Percentiles rank a stretch among this genome's conserved stretches.
Conservation (phyloP, 208 protist genomes). For the Willaertia magna region DNA sequence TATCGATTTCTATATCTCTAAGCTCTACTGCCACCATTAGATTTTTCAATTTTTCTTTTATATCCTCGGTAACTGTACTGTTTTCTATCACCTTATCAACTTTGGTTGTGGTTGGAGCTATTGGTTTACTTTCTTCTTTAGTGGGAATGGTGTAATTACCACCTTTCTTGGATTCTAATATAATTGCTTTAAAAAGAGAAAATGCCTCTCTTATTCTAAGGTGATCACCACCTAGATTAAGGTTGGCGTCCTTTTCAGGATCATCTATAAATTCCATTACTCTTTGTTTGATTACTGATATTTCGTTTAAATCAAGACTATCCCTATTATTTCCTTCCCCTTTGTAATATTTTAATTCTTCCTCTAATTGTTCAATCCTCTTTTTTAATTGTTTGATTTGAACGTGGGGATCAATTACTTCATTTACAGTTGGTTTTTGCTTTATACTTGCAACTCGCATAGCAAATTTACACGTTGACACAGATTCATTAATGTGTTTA, state of each 20-base stretch:
- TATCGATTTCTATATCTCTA: constrained; percentile 7
- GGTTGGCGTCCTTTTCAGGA: background rate
- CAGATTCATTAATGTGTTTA: constrained; percentile 55
- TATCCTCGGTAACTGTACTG: background rate
- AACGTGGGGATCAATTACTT: constrained; percentile 67
- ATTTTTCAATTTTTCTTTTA: background rate
- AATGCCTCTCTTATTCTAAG: background rate
- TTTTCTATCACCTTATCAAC: background rate
- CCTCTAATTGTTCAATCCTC: constrained; percentile 62
- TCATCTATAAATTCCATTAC: background rate
- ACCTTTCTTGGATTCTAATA: background rate
- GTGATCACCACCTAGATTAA: background rate
- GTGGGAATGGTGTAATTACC: background rate
- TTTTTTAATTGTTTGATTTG: constrained; percentile 67
- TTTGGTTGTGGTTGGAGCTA: background rate
- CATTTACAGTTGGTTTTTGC: constrained; percentile 44
- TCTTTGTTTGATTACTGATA: background rate
- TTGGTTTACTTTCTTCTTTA: background rate
- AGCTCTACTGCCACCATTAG: background rate
- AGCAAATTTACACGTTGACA: constrained; percentile 52
- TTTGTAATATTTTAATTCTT: constrained; percentile 59
- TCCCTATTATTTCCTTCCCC: background rate
- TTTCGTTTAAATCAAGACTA: background rate
- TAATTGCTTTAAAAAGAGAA: background rate
- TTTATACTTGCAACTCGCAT: constrained; percentile 43